phyloP scores from a whole-genome alignment of 306 rosid genomes.

The Elaeagnus macrophylla region DNA sequence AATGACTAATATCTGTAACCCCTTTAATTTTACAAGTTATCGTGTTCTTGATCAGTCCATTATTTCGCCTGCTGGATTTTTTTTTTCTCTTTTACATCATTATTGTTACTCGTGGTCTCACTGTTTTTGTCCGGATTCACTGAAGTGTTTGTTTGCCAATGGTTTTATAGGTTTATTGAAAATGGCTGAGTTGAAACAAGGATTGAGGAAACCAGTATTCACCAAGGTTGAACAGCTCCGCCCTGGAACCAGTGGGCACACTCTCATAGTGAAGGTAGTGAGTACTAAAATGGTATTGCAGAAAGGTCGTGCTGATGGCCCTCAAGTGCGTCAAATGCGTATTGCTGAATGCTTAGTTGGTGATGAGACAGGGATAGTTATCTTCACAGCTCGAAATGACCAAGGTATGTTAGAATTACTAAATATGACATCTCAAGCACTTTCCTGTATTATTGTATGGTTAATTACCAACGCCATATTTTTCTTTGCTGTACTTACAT shows the following conservation, averaged over 20 bases:
- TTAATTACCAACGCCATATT: too few species aligned
- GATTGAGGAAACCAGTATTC: constrained; percentile 87
- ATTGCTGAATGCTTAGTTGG: constrained; percentile 91
- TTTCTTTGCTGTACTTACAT: too few species aligned
- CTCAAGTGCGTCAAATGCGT: constrained; percentile 92
- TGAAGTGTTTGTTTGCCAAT: constrained; percentile 9
- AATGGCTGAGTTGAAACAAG: constrained; percentile 80
- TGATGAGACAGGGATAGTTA: constrained; percentile 84
- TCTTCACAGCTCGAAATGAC: constrained; percentile 87
- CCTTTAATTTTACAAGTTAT: too few species aligned
- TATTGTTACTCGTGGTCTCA: background rate
- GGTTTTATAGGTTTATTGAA: constrained; percentile 25
- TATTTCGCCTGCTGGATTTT: background rate
- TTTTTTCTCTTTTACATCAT: background rate
- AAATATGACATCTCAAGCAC: too few species aligned
- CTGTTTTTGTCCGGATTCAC: background rate
- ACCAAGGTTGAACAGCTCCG: constrained; percentile 88
- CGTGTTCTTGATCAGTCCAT: background rate
- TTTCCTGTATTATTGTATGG: too few species aligned
- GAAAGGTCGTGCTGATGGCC: constrained; percentile 82
- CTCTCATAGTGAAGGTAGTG: constrained; percentile 70
- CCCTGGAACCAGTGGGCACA: constrained; percentile 80
- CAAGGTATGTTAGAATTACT: constrained; percentile 50
- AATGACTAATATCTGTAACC: too few species aligned
- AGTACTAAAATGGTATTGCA: constrained; percentile 76